Percentiles rank a stretch among this genome's conserved stretches.
Conservation (phyloP, 2,329 filamentous ascomycete genomes). For the Madurella fahalii region DNA sequence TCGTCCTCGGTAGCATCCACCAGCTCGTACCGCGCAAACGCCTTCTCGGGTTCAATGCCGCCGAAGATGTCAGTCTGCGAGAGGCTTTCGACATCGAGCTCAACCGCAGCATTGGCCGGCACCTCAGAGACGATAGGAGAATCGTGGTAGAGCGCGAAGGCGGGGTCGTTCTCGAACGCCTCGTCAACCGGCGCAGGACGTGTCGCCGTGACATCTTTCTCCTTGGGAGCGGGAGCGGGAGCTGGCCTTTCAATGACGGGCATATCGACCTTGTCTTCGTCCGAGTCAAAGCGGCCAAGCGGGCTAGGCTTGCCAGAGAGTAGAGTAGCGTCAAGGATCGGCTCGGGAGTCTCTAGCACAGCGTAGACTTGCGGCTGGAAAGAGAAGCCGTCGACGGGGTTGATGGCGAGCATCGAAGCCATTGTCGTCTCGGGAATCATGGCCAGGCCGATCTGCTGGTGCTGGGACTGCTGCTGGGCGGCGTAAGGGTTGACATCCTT, state of each 20-base stretch:
- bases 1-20: constrained; percentile 54
- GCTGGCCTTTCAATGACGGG: constrained; percentile 45
- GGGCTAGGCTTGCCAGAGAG: constrained; percentile 69
- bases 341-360: constrained; percentile 37
- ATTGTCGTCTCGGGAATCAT: constrained; percentile 76
- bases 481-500: constrained; percentile 65
- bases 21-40: constrained; percentile 59
- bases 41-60: constrained; percentile 60
- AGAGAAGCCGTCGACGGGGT: constrained; percentile 47
- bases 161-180: constrained; percentile 60
- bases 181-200: constrained; percentile 39
- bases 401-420: constrained; percentile 66
- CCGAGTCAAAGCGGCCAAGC: constrained; percentile 44
- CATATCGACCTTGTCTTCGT: constrained; percentile 55
- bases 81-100: constrained; percentile 42
- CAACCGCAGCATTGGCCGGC: constrained; percentile 27
- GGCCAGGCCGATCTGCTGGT: constrained; percentile 72
- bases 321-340: constrained; percentile 53
- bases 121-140: constrained; percentile 34
- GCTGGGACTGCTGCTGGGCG: constrained; percentile 50
- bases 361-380: constrained; percentile 71
- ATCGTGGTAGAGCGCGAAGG: constrained; percentile 58
- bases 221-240: constrained; percentile 36
- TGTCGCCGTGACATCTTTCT: constrained; percentile 27
- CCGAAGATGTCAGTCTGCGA: constrained; percentile 44